Evolutionary conservation across 2,329 filamentous ascomycete species (phyloP).

Genomic region (Fusarium proliferatum): DNA sequence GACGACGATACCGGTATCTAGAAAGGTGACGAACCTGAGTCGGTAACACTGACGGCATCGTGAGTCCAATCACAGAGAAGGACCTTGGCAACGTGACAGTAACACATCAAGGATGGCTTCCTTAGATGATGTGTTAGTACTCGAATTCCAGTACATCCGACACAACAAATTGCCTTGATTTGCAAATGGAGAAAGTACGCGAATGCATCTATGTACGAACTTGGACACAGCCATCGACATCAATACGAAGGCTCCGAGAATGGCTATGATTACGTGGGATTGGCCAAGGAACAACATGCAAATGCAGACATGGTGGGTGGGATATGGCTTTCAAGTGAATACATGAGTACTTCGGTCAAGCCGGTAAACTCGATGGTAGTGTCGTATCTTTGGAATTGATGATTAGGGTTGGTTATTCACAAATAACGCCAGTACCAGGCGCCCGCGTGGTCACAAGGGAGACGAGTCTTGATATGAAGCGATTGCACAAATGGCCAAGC

Average conservation of each 20-base stretch:
- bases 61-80: conserved; percentile 42
- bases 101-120: conserved; percentile 23
- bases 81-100: conserved; percentile 41
- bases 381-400: conserved; percentile 32
- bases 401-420: conserved; percentile 36
- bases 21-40: conserved; percentile 21
- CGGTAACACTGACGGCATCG: conserved; percentile 36
- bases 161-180: conserved; percentile 21
- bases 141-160: conserved; percentile 22
- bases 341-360: conserved; percentile 22
- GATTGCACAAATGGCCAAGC: conserved; percentile 28
- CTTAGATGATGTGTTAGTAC: conserved; percentile 20
- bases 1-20: conserved; percentile 30
- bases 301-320: conserved; percentile 16
- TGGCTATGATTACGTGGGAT: conserved; percentile 31
- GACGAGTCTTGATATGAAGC: conserved; percentile 21
- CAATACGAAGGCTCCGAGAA: conserved; percentile 29
- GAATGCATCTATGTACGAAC: conserved; percentile 32
- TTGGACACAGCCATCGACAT: conserved; percentile 33
- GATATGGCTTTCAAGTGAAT: conserved; percentile 19
- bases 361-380: conserved; percentile 13
- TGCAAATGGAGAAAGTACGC: conserved; percentile 26
- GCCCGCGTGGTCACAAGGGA: conserved; percentile 18
- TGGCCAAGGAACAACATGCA: conserved; percentile 12
- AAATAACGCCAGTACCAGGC: conserved; percentile 3